Evolutionary conservation across 345 rosid species (phyloP).

Genomic region (Lumnitzera littorea): DNA sequence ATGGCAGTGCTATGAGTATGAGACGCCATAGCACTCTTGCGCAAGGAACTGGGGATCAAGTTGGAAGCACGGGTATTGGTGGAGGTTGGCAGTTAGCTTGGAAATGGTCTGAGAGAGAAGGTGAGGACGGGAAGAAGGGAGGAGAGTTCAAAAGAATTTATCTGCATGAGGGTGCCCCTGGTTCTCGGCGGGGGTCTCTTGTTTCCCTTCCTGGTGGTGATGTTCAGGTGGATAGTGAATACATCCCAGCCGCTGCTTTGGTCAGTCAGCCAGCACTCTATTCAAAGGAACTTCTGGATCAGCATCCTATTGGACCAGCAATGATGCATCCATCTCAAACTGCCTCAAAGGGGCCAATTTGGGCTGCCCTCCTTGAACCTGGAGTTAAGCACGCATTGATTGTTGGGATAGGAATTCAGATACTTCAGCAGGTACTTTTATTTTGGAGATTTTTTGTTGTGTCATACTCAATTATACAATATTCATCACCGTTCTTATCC

Average conservation of each 20-base stretch:
- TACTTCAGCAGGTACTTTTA: conserved; percentile 77
- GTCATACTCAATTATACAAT: too few relatives aligned
- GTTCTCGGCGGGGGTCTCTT: conserved; percentile 72
- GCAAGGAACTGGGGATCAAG: conserved; percentile 57
- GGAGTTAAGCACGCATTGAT: conserved; percentile 81
- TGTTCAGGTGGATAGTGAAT: conserved; percentile 51
- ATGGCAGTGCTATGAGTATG: conserved; percentile 63
- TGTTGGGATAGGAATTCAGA: conserved; percentile 87
- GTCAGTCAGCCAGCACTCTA: conserved; percentile 72
- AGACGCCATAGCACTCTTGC: conserved; percentile 69
- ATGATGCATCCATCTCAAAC: conserved; percentile 62
- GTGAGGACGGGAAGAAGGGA: conserved; percentile 62
- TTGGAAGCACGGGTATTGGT: conserved; percentile 71
- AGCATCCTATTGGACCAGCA: conserved; percentile 54
- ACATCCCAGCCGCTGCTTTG: conserved; percentile 83
- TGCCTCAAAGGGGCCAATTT: conserved; percentile 50
- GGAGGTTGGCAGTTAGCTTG: conserved; percentile 99
- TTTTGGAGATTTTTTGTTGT: neutral
- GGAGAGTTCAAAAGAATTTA: conserved; percentile 80
- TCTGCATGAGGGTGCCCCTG: conserved; percentile 63
- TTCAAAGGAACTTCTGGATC: conserved; percentile 50
- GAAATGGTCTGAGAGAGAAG: conserved; percentile 68
- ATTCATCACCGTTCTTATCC: neutral
- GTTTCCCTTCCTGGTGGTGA: conserved; percentile 56
- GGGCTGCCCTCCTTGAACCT: conserved; percentile 82